Evolutionary conservation across 2,329 filamentous ascomycete species (phyloP), one percentile per base, ranked within the genome.

Genomic region (Albifimbria verrucaria): DNA sequence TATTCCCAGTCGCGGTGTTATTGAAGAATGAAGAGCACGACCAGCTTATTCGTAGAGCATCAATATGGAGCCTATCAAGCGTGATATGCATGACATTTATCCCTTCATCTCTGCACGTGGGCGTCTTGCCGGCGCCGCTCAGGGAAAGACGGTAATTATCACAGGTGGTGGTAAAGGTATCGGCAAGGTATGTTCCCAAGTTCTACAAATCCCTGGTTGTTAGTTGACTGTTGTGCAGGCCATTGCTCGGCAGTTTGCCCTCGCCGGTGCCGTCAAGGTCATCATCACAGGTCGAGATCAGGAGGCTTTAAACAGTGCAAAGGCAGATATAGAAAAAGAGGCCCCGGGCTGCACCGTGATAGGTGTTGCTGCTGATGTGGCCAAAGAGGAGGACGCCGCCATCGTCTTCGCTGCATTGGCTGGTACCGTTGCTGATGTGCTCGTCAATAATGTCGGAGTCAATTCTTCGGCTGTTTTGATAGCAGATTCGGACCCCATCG

Each of bases 1-100:
- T n/a, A n/a, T n/a, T n/a, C n/a, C n/a, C n/a, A n/a, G n/a, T n/a
- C n/a, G n/a, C n/a, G n/a, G n/a, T n/a, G n/a, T n/a, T n/a, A n/a
- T n/a, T n/a, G n/a, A n/a, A n/a, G n/a, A n/a, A n/a, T n/a, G n/a
- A n/a, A n/a, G n/a, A n/a, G n/a, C n/a, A n/a, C n/a, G n/a, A n/a
- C n/a, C n/a, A n/a, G n/a, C n/a, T n/a, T n/a, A n/a, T n/a, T n/a
- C n/a, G n/a, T n/a, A n/a, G n/a, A n/a, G n/a, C n/a, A n/a, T n/a
- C n/a, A 44, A n/a, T 32, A 53, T 53, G 12, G 28, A 36, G 28
- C 28, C 28, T 10, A 36, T 36, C 28, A 36, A 36, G n/a, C 28
- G 28, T 10, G 28, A 36, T 36, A 36, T n/a, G 10, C 28, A 36
- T n/a, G 28, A 36, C 28, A 36, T 36, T 36, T 36, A 36, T 36